Base-by-base conservation (phyloP, 129 eudicot species). In the Flaveria linearis region DNA sequence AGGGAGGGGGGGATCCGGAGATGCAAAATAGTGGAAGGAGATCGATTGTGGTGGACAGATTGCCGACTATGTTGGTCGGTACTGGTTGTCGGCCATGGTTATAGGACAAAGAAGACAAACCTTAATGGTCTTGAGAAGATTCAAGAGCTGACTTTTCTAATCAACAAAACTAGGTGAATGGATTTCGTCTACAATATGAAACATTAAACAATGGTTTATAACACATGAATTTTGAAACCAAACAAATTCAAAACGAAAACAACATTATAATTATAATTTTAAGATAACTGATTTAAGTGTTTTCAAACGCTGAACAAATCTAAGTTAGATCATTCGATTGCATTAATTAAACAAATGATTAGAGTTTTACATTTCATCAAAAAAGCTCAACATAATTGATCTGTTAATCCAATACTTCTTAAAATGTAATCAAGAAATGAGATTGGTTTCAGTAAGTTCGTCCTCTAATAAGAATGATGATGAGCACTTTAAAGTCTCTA, bases 371-470 rank as follows among this genome's bases (percentile, higher is more conserved):
- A 90, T 85, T 80, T 80, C 76, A 67, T 85, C 75, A 82, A 91
- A 74, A 90, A 90, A 50, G 84, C 88, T 89, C 87, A 87, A 43
- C 4, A 28, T 82, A 91, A 9, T 69, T 88, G 74, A 75, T 71
- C 75, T 12, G 78, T 76, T 68, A 90, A 78, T 9, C 98, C 98
- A 80, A 93, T 90, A 91, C 97, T 86, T 80, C 97, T 85, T 43
- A 85, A 85, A 18, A 90, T 82, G 74, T 90, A 97, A 85, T 93
- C 93, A 75, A 93, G 88, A 82, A 90, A 93, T 39, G 98, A 88
- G 26, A 93, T 70, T 46, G 98, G 97, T 18, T 97, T 93, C 56
- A 88, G 96, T 74, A 96, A 91, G 62, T 91, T 26, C 33, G 33
- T 28, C 33, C 4, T 28, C 5, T 28, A 28, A 28, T 28, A 28